phyloP scores from a whole-genome alignment of 768 basidiomycete species.

The Tulasnella calospora region DNA sequence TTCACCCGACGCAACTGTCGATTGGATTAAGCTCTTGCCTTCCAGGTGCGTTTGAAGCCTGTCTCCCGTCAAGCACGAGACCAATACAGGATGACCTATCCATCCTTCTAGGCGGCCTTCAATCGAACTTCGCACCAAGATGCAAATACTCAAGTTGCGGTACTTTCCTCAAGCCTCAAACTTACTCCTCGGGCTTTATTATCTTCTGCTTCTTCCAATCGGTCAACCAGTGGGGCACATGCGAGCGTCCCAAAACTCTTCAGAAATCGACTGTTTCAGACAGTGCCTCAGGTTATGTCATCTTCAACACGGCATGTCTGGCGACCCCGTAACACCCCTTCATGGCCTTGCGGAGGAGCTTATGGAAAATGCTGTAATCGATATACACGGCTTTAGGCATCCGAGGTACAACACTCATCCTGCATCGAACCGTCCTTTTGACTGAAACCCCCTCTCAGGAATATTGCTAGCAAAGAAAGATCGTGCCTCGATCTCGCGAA shows the following conservation, averaged over 20 bases:
- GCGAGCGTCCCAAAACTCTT: neutral
- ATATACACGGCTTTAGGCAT: neutral
- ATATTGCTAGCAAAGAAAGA: neutral
- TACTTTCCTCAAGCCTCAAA: neutral
- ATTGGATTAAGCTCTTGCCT: neutral
- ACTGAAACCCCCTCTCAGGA: neutral
- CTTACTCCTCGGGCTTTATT: neutral
- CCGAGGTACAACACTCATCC: neutral
- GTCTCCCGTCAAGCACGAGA: neutral
- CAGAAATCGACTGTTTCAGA: neutral
- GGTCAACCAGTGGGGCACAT: neutral
- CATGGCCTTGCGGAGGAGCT: neutral
- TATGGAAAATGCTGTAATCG: neutral
- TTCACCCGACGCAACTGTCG: neutral
- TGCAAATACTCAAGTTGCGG: neutral
- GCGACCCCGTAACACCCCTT: neutral
- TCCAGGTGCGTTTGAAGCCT: neutral
- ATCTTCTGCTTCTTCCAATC: neutral
- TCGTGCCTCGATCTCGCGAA: neutral
- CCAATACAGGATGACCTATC: neutral
- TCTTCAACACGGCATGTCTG: neutral
- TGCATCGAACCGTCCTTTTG: neutral
- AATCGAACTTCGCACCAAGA: neutral
- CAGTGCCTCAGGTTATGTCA: neutral
- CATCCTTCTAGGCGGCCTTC: neutral